phyloP scores from a whole-genome alignment of 2,329 filamentous ascomycete genomes.

The Magnaporthales sp. region DNA sequence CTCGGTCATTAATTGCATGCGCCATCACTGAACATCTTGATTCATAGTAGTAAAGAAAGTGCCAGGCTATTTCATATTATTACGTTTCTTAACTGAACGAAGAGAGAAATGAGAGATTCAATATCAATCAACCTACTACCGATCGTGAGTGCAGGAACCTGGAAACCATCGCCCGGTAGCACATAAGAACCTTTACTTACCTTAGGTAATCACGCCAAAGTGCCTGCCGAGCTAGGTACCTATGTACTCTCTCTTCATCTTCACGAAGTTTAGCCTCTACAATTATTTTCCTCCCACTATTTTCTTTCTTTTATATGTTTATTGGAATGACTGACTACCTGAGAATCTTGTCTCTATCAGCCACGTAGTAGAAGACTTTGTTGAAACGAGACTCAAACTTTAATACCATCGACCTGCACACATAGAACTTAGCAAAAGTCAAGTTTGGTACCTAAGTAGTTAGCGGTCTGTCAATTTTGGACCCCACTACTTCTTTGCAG shows the following conservation, averaged over 20 bases:
- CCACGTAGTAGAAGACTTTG: background rate
- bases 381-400: background rate
- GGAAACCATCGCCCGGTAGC: background rate
- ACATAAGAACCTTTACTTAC: background rate
- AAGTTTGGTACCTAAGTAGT: background rate
- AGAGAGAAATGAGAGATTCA: too few relatives aligned
- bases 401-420: too few relatives aligned
- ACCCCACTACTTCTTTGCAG: background rate
- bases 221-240: background rate
- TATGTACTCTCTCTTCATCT: background rate
- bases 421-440: background rate
- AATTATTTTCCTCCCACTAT: background rate
- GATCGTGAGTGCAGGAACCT: background rate
- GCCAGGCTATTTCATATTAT: too few relatives aligned
- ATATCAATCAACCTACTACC: background rate
- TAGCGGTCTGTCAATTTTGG: background rate
- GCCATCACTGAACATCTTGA: background rate
- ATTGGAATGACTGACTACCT: background rate
- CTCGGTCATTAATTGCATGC: background rate
- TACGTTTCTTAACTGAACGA: too few relatives aligned
- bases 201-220: background rate
- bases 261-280: background rate
- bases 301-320: too few relatives aligned
- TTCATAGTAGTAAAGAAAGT: background rate
- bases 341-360: background rate